A percentile compares a stretch with the other conserved stretches of the same genome.
These are phyloP conservation scores for Catunica adiposa DNA, from an alignment of 2,329 filamentous ascomycete genomes.

Conservation along the genomic window DNA sequence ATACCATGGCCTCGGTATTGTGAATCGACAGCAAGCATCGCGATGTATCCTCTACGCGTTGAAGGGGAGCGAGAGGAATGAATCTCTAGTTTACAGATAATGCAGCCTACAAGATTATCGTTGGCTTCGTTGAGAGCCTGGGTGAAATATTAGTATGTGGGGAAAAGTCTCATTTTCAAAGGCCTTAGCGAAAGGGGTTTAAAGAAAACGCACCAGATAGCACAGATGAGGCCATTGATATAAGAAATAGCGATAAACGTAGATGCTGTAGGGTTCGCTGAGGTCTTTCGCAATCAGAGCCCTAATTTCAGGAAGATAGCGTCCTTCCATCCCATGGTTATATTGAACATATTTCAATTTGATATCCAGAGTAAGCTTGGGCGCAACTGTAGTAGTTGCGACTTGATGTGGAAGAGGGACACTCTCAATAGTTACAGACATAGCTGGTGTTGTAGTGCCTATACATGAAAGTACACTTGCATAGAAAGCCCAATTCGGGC, in stretches of 20 bases:
- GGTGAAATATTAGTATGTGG: neutral
- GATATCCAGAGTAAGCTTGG: conserved; percentile 14
- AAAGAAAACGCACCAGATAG: conserved; percentile 53
- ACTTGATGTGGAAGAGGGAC: neutral
- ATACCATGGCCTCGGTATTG: conserved; percentile 71
- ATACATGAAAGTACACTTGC: neutral
- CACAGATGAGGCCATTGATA: conserved; percentile 98
- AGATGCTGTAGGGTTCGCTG: conserved; percentile 97
- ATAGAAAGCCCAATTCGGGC: neutral
- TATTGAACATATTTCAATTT: conserved; percentile 46
- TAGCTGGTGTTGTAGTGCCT: neutral
- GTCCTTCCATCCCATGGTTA: conserved; percentile 40
- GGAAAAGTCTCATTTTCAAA: neutral
- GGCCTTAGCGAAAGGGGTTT: neutral
- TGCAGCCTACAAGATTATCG: conserved; percentile 62
- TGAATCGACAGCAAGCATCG: conserved; percentile 87
- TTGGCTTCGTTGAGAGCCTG: conserved; percentile 45
- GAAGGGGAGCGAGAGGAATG: conserved; percentile 66
- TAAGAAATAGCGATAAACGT: conserved; percentile 95
- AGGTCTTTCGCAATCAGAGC: conserved; percentile 89
- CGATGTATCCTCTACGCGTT: conserved; percentile 79
- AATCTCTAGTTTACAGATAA: conserved; percentile 85
- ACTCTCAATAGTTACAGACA: neutral
- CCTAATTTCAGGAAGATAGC: conserved; percentile 70
- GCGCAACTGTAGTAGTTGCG: neutral